Evolutionary conservation across 306 rosid genomes (phyloP).

Genomic region (Quercus rubra): DNA sequence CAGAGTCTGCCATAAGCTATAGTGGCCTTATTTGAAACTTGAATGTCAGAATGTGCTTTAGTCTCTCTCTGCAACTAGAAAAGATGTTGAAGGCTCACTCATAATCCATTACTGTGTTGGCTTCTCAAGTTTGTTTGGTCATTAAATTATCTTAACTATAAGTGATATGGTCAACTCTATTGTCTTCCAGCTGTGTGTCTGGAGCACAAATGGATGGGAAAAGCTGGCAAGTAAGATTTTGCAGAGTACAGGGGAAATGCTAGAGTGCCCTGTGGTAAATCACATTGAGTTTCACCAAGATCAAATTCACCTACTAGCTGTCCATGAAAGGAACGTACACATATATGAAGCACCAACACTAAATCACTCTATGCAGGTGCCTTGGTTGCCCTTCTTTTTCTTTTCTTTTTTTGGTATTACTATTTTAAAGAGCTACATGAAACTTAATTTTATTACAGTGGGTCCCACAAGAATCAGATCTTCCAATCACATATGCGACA

Average conservation of each 20-base stretch:
- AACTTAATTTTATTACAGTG: neutral
- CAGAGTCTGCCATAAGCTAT: no score
- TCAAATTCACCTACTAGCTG: neutral
- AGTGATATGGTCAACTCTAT: neutral
- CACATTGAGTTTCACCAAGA: slow-evolving; percentile 19
- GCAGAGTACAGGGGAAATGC: slow-evolving; percentile 7
- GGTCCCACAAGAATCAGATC: slow-evolving; percentile 8
- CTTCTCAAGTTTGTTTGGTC: neutral
- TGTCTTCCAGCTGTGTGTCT: slow-evolving; percentile 13
- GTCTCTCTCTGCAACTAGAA: no score
- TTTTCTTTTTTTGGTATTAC: neutral
- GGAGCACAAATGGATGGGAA: slow-evolving; percentile 9
- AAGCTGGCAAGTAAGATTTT: slow-evolving; percentile 7
- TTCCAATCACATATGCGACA: slow-evolving; percentile 1
- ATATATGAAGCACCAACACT: slow-evolving; percentile 7
- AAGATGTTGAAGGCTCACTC: no score
- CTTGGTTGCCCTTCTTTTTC: neutral
- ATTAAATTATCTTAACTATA: neutral
- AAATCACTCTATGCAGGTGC: slow-evolving; percentile 13
- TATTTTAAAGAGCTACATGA: neutral
- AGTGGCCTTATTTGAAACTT: no score
- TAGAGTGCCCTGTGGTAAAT: slow-evolving; percentile 8
- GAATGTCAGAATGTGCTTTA: no score
- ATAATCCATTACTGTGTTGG: neutral
- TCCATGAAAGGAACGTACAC: slow-evolving; percentile 16